Evolutionary conservation across 352 stramenopile genomes (phyloP).

Genomic region (Aphanomyces invadans): DNA sequence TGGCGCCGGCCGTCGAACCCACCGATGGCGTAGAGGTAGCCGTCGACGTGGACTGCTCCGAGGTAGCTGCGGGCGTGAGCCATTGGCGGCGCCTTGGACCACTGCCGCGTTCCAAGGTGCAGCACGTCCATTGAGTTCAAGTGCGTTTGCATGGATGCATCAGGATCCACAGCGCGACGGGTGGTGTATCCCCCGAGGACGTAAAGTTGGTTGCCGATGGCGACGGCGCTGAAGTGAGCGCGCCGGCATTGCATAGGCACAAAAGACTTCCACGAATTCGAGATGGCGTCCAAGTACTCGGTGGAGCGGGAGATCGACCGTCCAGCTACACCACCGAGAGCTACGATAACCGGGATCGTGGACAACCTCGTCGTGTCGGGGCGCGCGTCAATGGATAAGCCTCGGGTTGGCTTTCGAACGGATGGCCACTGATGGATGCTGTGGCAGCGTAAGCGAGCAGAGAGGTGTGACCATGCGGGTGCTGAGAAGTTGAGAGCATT

Average conservation of each 20-base stretch:
- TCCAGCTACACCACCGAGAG: conserved; percentile 60
- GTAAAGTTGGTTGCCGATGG: conserved; percentile 40
- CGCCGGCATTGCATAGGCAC: conserved; percentile 45
- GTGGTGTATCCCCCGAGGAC: conserved; percentile 55
- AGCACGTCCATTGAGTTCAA: conserved; percentile 52
- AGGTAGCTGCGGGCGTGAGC: conserved; percentile 53
- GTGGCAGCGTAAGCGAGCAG: background rate
- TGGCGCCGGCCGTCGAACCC: conserved; percentile 67
- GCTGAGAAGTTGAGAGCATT: background rate
- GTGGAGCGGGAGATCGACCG: conserved; percentile 44
- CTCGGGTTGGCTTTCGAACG: background rate
- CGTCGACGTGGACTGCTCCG: conserved; percentile 36
- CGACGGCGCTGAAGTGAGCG: conserved; percentile 54
- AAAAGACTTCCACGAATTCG: conserved; percentile 45
- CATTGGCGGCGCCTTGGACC: conserved; percentile 49
- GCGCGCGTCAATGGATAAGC: background rate
- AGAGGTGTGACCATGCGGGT: background rate
- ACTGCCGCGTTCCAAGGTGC: conserved; percentile 45
- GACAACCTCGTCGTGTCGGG: background rate
- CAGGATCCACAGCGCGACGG: conserved; percentile 23
- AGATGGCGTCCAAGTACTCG: conserved; percentile 62
- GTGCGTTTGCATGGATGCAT: conserved; percentile 15
- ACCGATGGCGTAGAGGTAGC: conserved; percentile 54
- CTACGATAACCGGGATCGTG: conserved; percentile 44
- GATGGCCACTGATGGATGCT: background rate